Conservation (phyloP, 73 alveolate genomes). For the Tetrahymena elliotti region DNA sequence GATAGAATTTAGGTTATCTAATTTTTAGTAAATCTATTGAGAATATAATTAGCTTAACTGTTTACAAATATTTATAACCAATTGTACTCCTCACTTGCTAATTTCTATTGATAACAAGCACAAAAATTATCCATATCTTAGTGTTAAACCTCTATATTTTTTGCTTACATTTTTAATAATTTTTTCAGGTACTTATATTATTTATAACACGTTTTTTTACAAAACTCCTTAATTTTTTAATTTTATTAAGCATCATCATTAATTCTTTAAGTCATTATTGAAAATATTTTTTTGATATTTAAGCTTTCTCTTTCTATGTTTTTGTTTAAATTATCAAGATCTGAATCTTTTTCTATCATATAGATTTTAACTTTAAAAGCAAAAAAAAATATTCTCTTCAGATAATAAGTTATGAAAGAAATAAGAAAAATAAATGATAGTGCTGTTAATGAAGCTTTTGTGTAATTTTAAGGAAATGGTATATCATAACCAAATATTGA, state of each 20-base stretch:
- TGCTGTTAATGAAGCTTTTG: not conserved
- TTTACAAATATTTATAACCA: not conserved
- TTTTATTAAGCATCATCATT: not conserved
- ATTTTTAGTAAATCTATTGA: not conserved
- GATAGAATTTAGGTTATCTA: not conserved
- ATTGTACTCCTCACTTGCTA: not conserved
- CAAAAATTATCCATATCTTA: not conserved
- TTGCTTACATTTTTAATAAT: not conserved
- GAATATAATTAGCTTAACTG: not conserved
- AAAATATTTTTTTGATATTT: too few species aligned
- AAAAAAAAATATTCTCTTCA: not conserved
- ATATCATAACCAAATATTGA: not conserved
- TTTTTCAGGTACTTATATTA: not conserved
- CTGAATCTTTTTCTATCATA: not conserved
- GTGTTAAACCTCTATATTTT: not conserved
- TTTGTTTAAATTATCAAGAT: too few species aligned
- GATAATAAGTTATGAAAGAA: too few species aligned
- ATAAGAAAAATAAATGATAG: not conserved
- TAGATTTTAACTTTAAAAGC: not conserved
- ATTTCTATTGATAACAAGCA: not conserved
- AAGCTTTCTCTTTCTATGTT: not conserved
- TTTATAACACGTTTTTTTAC: not conserved
- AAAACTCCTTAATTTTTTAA: not conserved
- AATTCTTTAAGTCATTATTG: not conserved
- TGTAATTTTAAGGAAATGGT: not conserved